Evolutionary conservation across 1,284 basidiomycete genomes (phyloP).

Genomic region (Singerocomus inundabilis): DNA sequence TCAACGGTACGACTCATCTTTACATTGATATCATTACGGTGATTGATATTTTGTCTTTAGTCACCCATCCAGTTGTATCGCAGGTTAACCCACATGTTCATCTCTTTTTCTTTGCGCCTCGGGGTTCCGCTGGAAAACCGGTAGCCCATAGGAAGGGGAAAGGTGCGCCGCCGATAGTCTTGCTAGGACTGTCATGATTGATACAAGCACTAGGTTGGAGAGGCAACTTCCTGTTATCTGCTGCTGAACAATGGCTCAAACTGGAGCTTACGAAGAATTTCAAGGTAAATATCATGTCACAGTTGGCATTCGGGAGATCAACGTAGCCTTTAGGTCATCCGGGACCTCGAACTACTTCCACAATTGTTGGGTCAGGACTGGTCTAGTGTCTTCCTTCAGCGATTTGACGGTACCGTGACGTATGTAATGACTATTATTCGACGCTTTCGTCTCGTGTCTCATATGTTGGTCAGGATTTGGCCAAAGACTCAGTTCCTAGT

Average conservation of each 20-base stretch:
- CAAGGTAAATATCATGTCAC: constrained; percentile 48
- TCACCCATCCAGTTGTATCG: constrained; percentile 93
- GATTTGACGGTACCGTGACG: constrained; percentile 83
- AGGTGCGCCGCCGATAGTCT: constrained; percentile 45
- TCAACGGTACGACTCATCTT: constrained; percentile 61
- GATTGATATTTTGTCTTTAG: constrained; percentile 39
- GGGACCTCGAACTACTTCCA: constrained; percentile 89
- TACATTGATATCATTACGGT: neutral
- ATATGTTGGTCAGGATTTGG: constrained; percentile 66
- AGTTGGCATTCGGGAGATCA: neutral
- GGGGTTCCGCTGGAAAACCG: constrained; percentile 91
- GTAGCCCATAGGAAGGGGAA: constrained; percentile 91
- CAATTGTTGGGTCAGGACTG: constrained; percentile 90
- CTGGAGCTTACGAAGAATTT: constrained; percentile 95
- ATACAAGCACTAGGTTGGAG: constrained; percentile 68
- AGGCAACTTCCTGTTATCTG: constrained; percentile 92
- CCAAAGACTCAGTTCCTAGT: constrained; percentile 78
- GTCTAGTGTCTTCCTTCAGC: constrained; percentile 91
- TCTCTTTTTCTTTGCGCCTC: constrained; percentile 95
- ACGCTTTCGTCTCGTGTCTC: constrained; percentile 26
- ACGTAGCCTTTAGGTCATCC: constrained; percentile 60
- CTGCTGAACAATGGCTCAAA: constrained; percentile 91
- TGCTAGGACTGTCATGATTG: neutral
- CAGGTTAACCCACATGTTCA: constrained; percentile 98
- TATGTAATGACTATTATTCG: constrained; percentile 38